Evolutionary conservation across 495 filamentous ascomycete genomes (phyloP), one percentile per base, ranked within the genome.

Genomic region (Schizothecium vesticola): DNA sequence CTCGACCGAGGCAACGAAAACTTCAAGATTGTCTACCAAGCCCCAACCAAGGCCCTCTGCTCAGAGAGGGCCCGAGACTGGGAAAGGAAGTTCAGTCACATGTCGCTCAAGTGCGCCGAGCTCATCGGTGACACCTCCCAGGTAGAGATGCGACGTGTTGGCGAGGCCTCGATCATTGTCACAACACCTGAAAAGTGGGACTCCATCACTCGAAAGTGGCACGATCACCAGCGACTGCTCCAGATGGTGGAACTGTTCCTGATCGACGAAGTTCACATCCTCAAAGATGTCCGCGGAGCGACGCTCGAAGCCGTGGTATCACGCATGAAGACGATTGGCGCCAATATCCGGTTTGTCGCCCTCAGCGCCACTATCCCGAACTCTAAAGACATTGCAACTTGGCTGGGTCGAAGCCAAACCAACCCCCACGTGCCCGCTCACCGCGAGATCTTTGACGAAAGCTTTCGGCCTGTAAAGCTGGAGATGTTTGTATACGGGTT

Each of bases 101-200:
- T 97, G 70, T 90, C 88, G 33, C 79, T 97, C 12, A 80, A 84
- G 66, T 96, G 93, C 77, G 90, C 90, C 10, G 93, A 97, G 75
- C 81, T 98, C 66, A 99, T 95, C 0, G 95, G 95, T 13, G 95
- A 99, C 77, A 97, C 94, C 0, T 91, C 94, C 59, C 82, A 87
- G 65, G 78, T 81, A 1, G 90, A 97, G 71, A 81, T 97, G 67
- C 83, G 82, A 58, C 87, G 84, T 67, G 91, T 97, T 13, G 90
- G 93, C 64, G 88, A 81, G 71, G 94, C 94, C 43, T 90, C 89
- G 63, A 93, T 99, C 66, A 97, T 99, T 67, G 89, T 99, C 61
- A 98, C 95, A 0, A 99, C 95, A 0, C 95, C 95, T 1, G 95
- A 99, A 78, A 99, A 99, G 76, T 99, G 95, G 95, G 95, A 99